Conservation (phyloP, 352 stramenopile species). For the Phytophthora tubulina region DNA sequence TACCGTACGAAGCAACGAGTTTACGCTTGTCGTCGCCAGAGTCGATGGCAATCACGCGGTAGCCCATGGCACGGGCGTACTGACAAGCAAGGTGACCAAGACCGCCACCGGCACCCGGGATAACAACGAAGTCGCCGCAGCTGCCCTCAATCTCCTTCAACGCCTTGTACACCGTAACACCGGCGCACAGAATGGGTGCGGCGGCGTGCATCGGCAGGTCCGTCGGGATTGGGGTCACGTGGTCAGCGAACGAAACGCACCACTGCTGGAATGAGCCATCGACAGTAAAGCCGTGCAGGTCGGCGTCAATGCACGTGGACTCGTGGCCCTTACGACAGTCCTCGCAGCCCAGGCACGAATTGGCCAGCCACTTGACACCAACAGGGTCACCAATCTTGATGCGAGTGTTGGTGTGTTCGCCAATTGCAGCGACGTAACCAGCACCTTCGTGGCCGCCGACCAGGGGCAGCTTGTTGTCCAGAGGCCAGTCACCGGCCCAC, state of each 20-base stretch:
- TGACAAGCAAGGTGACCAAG: constrained; percentile 86
- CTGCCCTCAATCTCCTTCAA: constrained; percentile 63
- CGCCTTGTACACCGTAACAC: constrained; percentile 87
- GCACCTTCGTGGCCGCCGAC: constrained; percentile 63
- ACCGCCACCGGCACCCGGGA: constrained; percentile 71
- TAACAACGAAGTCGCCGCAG: constrained; percentile 56
- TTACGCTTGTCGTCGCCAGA: constrained; percentile 66
- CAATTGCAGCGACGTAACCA: constrained; percentile 56
- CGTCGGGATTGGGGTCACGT: constrained; percentile 76
- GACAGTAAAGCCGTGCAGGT: constrained; percentile 44
- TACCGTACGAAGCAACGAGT: constrained; percentile 65
- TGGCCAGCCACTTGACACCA: constrained; percentile 56
- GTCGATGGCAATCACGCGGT: constrained; percentile 78
- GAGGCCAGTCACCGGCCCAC: constrained; percentile 47
- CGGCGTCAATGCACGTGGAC: constrained; percentile 42
- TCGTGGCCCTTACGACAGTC: constrained; percentile 62
- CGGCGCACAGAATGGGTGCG: constrained; percentile 85
- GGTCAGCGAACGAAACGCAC: constrained; percentile 74
- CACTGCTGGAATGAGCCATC: constrained; percentile 62
- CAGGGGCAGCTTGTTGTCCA: constrained; percentile 48
- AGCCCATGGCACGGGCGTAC: constrained; percentile 73
- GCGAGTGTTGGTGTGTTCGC: constrained; percentile 41
- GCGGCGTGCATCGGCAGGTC: constrained; percentile 52
- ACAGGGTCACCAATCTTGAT: constrained; percentile 54
- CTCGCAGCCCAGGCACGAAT: constrained; percentile 55